Evolutionary conservation across 1,139 yeast genomes (phyloP), one percentile per base, ranked within the genome.

Genomic region (Saccharomyces hybrid): DNA sequence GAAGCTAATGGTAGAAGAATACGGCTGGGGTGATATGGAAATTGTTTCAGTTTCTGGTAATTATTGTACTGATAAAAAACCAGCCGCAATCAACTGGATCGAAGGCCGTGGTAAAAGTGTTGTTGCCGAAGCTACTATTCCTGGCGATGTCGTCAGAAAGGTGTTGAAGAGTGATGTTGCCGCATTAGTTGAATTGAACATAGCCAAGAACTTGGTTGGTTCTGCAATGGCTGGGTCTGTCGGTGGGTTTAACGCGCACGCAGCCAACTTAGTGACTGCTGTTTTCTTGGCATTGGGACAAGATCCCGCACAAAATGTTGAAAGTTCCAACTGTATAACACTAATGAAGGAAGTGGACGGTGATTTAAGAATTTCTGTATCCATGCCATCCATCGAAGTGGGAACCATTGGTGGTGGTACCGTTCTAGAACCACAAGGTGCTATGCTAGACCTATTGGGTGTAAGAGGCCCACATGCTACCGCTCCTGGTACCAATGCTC

Each of bases 351-450:
- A 88, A 67, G 79, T 80, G 51, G 77, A 77, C 46, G 99, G 97
- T 26, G 91, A 90, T 68, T 80, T 95, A 66, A 85, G 82, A 61
- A 86, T 95, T 53, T 88, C 97, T 2, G 99, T 93, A 21, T 88
- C 97, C 5, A 95, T 95, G 99, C 99, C 99, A 29, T 89, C 95
- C 28, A 90, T 95, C 64, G 99, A 95, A 75, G 99, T 93, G 49
- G 99, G 99, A 59, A 93, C 99, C 3, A 91, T 95, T 72, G 99
- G 99, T 58, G 99, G 99, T 59, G 99, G 99, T 69, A 95, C 99
- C 8, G 88, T 95, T 59, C 80, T 95, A 64, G 98, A 88, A 68
- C 97, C 99, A 41, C 99, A 95, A 75, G 88, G 91, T 51, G 89
- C 99, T 31, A 88, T 95, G 96, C 79, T 95, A 60, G 98, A 95